Evolutionary conservation across 169 alveolate genomes (phyloP), one percentile per base, ranked within the genome.

Genomic region (Plasmodium vivax): DNA sequence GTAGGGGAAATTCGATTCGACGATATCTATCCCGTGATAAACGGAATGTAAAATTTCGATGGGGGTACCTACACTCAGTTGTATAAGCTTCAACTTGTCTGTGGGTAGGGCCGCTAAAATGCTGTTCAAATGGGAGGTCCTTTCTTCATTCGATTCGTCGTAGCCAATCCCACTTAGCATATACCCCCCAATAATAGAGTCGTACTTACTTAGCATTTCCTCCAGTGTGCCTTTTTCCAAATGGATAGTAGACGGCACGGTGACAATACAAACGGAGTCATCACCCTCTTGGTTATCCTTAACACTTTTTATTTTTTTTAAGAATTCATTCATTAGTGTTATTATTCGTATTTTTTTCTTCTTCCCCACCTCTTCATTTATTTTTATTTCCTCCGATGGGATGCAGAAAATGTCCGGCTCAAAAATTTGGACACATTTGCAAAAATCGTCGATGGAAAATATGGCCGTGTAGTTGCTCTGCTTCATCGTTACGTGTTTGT

Each of bases 11-110:
- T 93, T 93, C 8, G 97, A 38, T 82, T 93, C 91, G 30, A 95
- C 51, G 71, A 95, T 93, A 71, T 95, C 97, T 32, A 95, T 79
- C n/a, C 97, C 97, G 79, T 90, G 68, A 47, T 72, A 88, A n/a
- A 93, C 72, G 58, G 93, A 83, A 27, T 95, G 96, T n/a, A 95
- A 56, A 82, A 95, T 80, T 83, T 95, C 96, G 38, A 93, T 56
- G n/a, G 96, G 95, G n/a, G 87, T 84, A 16, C 97, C 97, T 12
- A 47, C 58, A 38, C 88, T 72, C 12, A 95, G 84, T 84, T 95
- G 97, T 54, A 95, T 87, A 51, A 95, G 51, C 82, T 94, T 93
- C 23, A 93, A 88, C 90, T 93, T 94, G n/a, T 95, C 47, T 7
- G 51, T 75, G 27, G 84, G 92, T 32, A 77, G 43, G 7, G 58